A percentile compares a stretch with the other conserved stretches of the same genome.
Conservation (phyloP, 176 grass and related monocot genomes). For the Raddia distichophylla region DNA sequence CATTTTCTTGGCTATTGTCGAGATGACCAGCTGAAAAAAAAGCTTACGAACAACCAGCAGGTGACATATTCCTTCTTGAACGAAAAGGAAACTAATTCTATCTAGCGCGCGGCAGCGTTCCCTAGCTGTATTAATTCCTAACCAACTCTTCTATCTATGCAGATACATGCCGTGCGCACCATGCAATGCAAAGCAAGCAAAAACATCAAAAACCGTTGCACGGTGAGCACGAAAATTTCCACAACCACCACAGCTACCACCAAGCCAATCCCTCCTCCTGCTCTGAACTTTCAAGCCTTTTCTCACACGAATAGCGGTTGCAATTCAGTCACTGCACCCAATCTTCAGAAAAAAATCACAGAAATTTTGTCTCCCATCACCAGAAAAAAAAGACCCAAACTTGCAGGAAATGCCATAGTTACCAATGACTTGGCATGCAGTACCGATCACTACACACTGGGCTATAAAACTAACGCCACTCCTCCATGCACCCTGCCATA, state of each 20-base stretch:
- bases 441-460: not conserved
- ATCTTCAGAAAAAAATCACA: slow-evolving; percentile 2
- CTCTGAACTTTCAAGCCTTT: slow-evolving; percentile 31
- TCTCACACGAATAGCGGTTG: slow-evolving; percentile 33
- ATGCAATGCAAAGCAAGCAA: slow-evolving; percentile 8
- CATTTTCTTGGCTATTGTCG: not conserved
- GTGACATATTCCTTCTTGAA: not conserved
- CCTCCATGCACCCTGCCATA: not conserved
- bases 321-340: slow-evolving; percentile 51
- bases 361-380: not conserved
- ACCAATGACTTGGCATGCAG: slow-evolving; percentile 6
- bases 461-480: slow-evolving; percentile 42
- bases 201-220: not conserved
- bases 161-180: not conserved
- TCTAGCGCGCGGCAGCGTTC: not conserved
- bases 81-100: slow-evolving; percentile 18
- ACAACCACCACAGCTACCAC: slow-evolving; percentile 53
- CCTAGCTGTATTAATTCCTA: slow-evolving; percentile 9
- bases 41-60: not conserved
- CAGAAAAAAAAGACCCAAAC: slow-evolving; percentile 48
- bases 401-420: slow-evolving; percentile 38
- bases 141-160: not conserved
- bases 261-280: not conserved
- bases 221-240: slow-evolving; percentile 31
- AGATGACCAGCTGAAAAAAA: not conserved